These are phyloP conservation scores for Aureobasidium zeae DNA, from an alignment of 2,329 filamentous ascomycete species.

Conservation along the genomic window DNA sequence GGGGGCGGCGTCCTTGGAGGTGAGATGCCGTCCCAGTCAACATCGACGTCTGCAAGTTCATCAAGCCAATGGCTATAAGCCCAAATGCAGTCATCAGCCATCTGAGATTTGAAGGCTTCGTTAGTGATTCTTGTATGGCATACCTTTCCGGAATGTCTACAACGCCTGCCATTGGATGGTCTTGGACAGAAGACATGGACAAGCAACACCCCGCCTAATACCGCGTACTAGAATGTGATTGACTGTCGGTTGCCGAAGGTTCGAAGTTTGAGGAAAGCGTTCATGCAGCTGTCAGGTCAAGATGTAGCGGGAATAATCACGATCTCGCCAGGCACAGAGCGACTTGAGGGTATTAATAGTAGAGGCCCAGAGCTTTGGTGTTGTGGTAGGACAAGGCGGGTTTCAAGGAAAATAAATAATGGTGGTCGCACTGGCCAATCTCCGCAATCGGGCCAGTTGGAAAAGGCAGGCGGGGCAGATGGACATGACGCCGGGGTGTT, in stretches of 20 bases:
- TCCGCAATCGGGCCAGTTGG: slow-evolving; percentile 11
- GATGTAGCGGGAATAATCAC: too few relatives aligned
- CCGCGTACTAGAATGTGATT: too few relatives aligned
- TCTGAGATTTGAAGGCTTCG: too few relatives aligned
- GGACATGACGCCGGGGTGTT: slow-evolving; percentile 6
- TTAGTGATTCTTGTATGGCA: background rate
- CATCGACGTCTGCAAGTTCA: slow-evolving; percentile 5
- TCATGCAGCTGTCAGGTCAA: too few relatives aligned
- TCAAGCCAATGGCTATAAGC: slow-evolving; percentile 5
- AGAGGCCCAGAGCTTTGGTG: too few relatives aligned
- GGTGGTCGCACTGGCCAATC: background rate
- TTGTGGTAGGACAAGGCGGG: background rate
- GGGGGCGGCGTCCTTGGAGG: background rate
- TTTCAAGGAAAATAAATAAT: background rate
- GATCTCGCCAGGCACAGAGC: too few relatives aligned
- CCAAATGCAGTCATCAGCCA: background rate
- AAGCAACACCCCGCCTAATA: too few relatives aligned
- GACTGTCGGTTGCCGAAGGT: background rate
- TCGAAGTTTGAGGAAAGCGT: background rate
- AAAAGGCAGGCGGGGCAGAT: slow-evolving; percentile 6
- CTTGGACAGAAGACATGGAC: slow-evolving; percentile 1
- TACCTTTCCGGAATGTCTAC: slow-evolving; percentile 3
- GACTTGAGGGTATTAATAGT: slow-evolving; percentile 10
- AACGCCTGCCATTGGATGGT: slow-evolving; percentile 1
- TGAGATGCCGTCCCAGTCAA: slow-evolving; percentile 6